Conservation (phyloP, 1,284 basidiomycete genomes). For the Leccinum griseonigrum region DNA sequence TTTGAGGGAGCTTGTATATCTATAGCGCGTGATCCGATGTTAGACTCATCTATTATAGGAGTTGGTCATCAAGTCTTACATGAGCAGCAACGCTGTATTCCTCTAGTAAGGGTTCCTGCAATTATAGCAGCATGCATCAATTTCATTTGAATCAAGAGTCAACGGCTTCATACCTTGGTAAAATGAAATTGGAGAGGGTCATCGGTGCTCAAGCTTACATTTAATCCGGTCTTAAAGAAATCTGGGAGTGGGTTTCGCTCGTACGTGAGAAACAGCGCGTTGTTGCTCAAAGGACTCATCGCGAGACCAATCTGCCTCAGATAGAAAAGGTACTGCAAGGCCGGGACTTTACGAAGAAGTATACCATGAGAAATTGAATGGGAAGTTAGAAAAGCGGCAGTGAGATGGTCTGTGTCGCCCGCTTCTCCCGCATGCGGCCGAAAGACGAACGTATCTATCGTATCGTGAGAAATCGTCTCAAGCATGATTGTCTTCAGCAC, state of each 20-base stretch:
- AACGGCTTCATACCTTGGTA: conserved; percentile 64
- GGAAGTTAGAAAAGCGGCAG: conserved; percentile 92
- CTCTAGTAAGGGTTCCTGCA: conserved; percentile 89
- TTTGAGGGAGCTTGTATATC: conserved; percentile 91
- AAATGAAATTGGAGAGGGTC: conserved; percentile 96
- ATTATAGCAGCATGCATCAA: not conserved
- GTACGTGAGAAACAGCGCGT: conserved; percentile 95
- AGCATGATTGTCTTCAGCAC: conserved; percentile 29
- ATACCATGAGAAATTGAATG: conserved; percentile 99
- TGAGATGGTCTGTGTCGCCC: conserved; percentile 96
- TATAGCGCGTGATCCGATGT: conserved; percentile 29
- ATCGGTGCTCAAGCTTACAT: conserved; percentile 96
- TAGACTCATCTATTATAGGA: not conserved
- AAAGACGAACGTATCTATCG: conserved; percentile 89
- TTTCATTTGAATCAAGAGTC: not conserved
- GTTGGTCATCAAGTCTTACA: conserved; percentile 44
- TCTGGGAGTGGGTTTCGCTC: conserved; percentile 97
- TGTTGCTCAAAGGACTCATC: conserved; percentile 98
- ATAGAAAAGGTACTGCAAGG: conserved; percentile 92
- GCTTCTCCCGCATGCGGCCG: conserved; percentile 98
- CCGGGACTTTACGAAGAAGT: conserved; percentile 94
- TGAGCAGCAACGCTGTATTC: conserved; percentile 99
- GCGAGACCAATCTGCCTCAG: conserved; percentile 96
- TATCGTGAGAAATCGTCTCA: conserved; percentile 31
- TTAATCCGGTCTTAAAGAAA: conserved; percentile 95